These are phyloP conservation scores for Kurtzmaniella quercitrusa DNA, from an alignment of 1,139 yeast genomes.

Conservation along the genomic window DNA sequence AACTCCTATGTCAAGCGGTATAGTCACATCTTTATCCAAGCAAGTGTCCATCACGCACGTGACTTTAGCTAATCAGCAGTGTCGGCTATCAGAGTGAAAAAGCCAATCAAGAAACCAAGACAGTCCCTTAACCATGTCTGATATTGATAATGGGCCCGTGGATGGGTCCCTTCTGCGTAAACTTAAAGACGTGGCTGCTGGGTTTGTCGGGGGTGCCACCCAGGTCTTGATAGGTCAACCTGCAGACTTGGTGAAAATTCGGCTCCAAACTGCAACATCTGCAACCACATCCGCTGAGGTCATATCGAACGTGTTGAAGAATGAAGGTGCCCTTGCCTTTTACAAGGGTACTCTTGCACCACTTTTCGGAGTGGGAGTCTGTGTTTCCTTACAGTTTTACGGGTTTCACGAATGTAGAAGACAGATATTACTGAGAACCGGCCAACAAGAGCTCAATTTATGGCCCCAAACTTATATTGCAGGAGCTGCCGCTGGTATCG, in stretches of 20 bases:
- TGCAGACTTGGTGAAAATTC: constrained; percentile 63
- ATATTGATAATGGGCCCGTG: constrained; percentile 13
- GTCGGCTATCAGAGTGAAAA: background rate
- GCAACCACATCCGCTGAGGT: constrained; percentile 41
- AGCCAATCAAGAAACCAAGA: background rate
- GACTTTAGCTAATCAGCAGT: constrained; percentile 1
- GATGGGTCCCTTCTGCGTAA: constrained; percentile 55
- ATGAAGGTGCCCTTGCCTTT: constrained; percentile 64
- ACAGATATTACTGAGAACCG: constrained; percentile 37
- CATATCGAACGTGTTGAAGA: constrained; percentile 48
- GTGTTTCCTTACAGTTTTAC: constrained; percentile 71
- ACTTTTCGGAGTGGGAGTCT: constrained; percentile 60
- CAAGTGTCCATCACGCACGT: background rate
- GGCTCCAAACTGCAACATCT: constrained; percentile 50
- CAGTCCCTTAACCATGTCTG: constrained; percentile 1
- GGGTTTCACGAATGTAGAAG: constrained; percentile 77
- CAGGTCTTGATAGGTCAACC: constrained; percentile 77
- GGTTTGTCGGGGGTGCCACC: constrained; percentile 53
- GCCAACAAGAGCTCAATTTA: constrained; percentile 37
- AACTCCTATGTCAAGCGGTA: too few relatives aligned
- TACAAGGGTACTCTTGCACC: constrained; percentile 48
- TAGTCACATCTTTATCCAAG: background rate
- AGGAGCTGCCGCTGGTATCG: constrained; percentile 77
- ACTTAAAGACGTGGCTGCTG: constrained; percentile 55
- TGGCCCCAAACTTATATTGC: constrained; percentile 65